Conservation (phyloP, 2,329 filamentous ascomycete genomes). For the Colletotrichum godetiae region DNA sequence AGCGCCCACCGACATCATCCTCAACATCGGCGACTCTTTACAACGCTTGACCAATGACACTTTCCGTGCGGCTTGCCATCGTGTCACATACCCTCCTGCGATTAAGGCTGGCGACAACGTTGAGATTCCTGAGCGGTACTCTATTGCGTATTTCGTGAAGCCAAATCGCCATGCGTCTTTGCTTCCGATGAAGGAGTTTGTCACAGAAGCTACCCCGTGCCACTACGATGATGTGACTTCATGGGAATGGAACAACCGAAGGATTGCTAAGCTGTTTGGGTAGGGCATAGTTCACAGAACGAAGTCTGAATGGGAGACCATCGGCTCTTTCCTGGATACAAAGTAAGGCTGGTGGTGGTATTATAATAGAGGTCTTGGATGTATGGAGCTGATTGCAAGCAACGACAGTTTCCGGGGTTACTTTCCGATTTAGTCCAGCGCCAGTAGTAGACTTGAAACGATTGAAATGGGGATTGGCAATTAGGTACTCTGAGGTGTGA, state of each 20-base stretch:
- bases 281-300: not conserved
- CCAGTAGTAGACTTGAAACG: no score
- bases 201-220: slow-evolving; percentile 39
- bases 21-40: slow-evolving; percentile 54
- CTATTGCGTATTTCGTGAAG: slow-evolving; percentile 43
- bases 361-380: no score
- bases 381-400: no score
- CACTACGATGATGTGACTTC: slow-evolving; percentile 47
- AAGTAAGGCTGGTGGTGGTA: not conserved
- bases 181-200: slow-evolving; percentile 44
- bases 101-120: slow-evolving; percentile 38
- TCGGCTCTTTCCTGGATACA: not conserved
- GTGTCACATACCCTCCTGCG: slow-evolving; percentile 43
- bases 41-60: slow-evolving; percentile 51
- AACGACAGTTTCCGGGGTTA: no score
- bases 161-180: slow-evolving; percentile 45
- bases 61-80: slow-evolving; percentile 48
- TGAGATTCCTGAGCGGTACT: slow-evolving; percentile 43
- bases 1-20: slow-evolving; percentile 45
- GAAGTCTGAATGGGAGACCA: not conserved
- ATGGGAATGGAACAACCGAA: slow-evolving; percentile 44
- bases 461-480: no score
- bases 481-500: no score
- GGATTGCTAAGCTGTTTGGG: slow-evolving; percentile 39
- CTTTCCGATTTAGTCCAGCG: no score